A percentile compares a stretch with the other conserved stretches of the same genome.
These are phyloP conservation scores for Sporisorium iseilematis-ciliati DNA, from an alignment of 1,284 basidiomycete species.

Conservation along the genomic window DNA sequence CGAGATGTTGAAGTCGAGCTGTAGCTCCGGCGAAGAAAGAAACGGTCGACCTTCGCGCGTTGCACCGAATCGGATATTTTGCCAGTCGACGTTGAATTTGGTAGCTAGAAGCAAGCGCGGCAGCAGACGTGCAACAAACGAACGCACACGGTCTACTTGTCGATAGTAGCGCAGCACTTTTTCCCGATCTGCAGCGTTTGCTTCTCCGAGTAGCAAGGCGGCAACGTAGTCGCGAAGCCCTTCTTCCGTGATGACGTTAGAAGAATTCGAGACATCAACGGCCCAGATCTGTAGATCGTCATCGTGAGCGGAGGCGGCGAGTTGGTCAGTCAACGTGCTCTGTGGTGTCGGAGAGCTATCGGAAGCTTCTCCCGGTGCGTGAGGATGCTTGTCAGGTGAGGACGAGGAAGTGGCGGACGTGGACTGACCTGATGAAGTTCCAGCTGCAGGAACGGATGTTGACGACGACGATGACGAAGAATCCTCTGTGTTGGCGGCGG, in stretches of 20 bases:
- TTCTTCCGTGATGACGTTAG: constrained; percentile 1
- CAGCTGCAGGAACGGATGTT: neutral
- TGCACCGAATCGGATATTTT: constrained; percentile 12
- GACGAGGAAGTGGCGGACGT: neutral
- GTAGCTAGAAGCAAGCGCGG: constrained; percentile 35
- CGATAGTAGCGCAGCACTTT: constrained; percentile 51
- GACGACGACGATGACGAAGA: constrained; percentile 5
- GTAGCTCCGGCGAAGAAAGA: constrained; percentile 5
- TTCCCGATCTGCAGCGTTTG: constrained; percentile 25
- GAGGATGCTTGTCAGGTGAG: neutral
- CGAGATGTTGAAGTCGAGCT: constrained; percentile 62
- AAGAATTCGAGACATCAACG: constrained; percentile 43
- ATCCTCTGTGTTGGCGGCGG: neutral
- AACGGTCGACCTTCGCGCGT: constrained; percentile 48
- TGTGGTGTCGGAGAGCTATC: neutral
- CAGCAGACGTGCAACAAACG: constrained; percentile 46
- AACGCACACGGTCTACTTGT: constrained; percentile 47
- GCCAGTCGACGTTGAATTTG: constrained; percentile 16
- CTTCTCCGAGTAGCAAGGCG: constrained; percentile 20
- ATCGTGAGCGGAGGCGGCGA: neutral
- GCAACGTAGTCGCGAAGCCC: constrained; percentile 10
- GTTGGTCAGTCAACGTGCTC: constrained; percentile 27
- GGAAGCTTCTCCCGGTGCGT: neutral
- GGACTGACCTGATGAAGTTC: constrained; percentile 45
- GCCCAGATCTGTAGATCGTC: constrained; percentile 49